These are phyloP conservation scores for Geotrichum restrictum DNA, from an alignment of 1,139 yeast genomes.

Conservation along the genomic window DNA sequence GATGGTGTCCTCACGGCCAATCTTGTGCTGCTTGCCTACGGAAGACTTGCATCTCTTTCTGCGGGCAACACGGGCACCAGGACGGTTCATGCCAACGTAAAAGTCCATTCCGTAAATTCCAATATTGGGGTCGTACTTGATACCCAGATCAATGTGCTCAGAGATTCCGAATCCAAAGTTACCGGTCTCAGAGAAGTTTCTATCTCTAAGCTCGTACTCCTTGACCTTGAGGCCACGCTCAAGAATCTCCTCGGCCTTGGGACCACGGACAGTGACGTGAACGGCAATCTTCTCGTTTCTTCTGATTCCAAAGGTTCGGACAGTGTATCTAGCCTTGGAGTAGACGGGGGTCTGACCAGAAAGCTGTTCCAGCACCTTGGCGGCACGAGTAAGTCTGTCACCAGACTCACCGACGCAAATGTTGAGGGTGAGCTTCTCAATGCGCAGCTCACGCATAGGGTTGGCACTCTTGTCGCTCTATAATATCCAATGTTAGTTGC, in stretches of 20 bases:
- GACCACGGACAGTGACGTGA: slow-evolving; percentile 99
- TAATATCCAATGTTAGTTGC: too few species aligned
- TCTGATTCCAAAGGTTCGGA: slow-evolving; percentile 99
- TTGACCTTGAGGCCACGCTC: slow-evolving; percentile 99
- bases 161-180: slow-evolving; percentile 99
- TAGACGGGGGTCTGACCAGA: slow-evolving; percentile 99
- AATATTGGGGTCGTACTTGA: slow-evolving; percentile 99
- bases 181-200: slow-evolving; percentile 97
- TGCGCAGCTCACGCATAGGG: slow-evolving; percentile 98
- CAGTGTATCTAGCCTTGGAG: slow-evolving; percentile 99
- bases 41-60: slow-evolving; percentile 93
- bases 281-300: slow-evolving; percentile 99
- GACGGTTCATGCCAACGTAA: slow-evolving; percentile 99
- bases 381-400: slow-evolving; percentile 99
- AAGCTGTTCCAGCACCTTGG: slow-evolving; percentile 98
- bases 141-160: slow-evolving; percentile 99
- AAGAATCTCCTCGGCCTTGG: slow-evolving; percentile 98
- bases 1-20: slow-evolving; percentile 90
- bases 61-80: slow-evolving; percentile 98
- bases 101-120: slow-evolving; percentile 99
- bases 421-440: slow-evolving; percentile 99
- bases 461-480: slow-evolving; percentile 47
- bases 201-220: slow-evolving; percentile 93
- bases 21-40: slow-evolving; percentile 90
- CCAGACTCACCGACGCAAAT: slow-evolving; percentile 99